A percentile compares a stretch with the other conserved stretches of the same genome.
Evolutionary conservation across 2,329 filamentous ascomycete genomes (phyloP).

Genomic region (Bisporella sp.): DNA sequence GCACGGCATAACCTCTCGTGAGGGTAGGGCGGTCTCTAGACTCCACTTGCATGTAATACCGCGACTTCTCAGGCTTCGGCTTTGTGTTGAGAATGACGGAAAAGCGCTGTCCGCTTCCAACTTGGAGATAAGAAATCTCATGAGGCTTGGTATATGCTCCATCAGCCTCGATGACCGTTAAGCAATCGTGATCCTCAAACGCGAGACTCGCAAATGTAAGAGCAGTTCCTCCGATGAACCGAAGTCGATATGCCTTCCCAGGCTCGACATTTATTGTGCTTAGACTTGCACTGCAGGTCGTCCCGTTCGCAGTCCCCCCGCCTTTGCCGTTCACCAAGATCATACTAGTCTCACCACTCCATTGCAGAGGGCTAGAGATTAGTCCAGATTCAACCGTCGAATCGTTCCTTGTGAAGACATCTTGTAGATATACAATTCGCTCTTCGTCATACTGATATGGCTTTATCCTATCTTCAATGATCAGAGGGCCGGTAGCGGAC

Average conservation of each 20-base stretch:
- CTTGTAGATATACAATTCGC: constrained; percentile 44
- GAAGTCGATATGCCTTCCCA: constrained; percentile 52
- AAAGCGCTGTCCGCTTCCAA: constrained; percentile 43
- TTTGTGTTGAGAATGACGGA: constrained; percentile 41
- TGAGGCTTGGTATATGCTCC: constrained; percentile 36
- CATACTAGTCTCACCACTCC: constrained; percentile 51
- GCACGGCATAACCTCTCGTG: constrained; percentile 34
- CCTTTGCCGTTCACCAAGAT: constrained; percentile 51
- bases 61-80: constrained; percentile 22
- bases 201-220: constrained; percentile 46
- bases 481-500: constrained; percentile 40
- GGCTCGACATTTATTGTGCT: constrained; percentile 52
- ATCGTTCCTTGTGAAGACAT: constrained; percentile 51
- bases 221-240: constrained; percentile 50
- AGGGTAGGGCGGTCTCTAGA: constrained; percentile 35
- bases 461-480: constrained; percentile 26
- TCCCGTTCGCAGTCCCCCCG: constrained; percentile 33
- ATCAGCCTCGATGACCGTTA: constrained; percentile 56
- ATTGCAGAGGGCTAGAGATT: constrained; percentile 41
- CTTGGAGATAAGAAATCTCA: constrained; percentile 36
- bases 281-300: constrained; percentile 27
- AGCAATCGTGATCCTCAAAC: constrained; percentile 47
- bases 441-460: constrained; percentile 60
- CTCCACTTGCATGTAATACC: constrained; percentile 37
- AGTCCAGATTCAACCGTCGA: constrained; percentile 43